Evolutionary conservation across 441 rosid genomes (phyloP).

Genomic region (Populus hybrid): DNA sequence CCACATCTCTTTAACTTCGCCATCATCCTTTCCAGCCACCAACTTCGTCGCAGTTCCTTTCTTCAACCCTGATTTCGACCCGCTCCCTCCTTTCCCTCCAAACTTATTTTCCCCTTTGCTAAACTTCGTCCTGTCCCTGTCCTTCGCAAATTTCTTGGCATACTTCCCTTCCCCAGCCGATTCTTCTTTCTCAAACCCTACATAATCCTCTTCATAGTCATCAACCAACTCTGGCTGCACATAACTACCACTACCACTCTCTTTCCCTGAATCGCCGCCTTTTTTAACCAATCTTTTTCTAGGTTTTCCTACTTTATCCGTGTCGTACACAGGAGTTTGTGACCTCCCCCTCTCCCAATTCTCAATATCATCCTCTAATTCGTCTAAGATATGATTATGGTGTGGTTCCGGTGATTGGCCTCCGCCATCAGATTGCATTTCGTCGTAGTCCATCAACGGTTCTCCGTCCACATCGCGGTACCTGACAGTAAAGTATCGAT

Average conservation of each 20-base stretch:
- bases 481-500: conserved; percentile 32
- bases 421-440: conserved; percentile 66
- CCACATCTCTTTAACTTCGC: conserved; percentile 93
- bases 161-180: conserved; percentile 36
- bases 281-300: conserved; percentile 88
- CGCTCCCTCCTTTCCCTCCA: conserved; percentile 35
- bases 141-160: conserved; percentile 54
- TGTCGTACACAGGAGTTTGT: conserved; percentile 63
- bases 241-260: conserved; percentile 24
- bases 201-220: conserved; percentile 41
- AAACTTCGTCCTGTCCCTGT: conserved; percentile 50
- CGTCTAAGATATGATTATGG: conserved; percentile 54
- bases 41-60: conserved; percentile 33
- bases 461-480: conserved; percentile 93
- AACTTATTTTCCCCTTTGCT: conserved; percentile 22
- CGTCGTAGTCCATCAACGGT: conserved; percentile 91
- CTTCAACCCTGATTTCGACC: conserved; percentile 34
- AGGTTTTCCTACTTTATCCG: conserved; percentile 66
- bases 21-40: conserved; percentile 36
- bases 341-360: conserved; percentile 46
- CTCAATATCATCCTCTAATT: conserved; percentile 53
- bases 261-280: conserved; percentile 24
- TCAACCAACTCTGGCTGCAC: conserved; percentile 53
- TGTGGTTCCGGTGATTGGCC: conserved; percentile 57
- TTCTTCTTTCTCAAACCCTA: conserved; percentile 28